Evolutionary conservation across 257 asterid genomes (phyloP).

Genomic region (Lantana camara): DNA sequence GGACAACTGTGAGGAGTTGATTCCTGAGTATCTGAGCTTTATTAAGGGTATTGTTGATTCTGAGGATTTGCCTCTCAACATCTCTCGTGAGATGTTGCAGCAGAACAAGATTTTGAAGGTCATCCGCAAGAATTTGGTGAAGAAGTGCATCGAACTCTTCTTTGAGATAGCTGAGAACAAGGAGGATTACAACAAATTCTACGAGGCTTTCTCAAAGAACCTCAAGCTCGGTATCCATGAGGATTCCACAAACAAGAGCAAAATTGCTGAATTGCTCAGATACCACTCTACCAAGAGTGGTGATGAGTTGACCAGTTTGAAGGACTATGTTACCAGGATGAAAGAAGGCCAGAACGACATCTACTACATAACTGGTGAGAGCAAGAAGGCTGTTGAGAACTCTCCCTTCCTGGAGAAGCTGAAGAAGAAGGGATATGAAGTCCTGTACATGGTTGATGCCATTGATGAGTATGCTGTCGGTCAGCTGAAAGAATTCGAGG

Average conservation of each 20-base stretch:
- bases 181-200: conserved; percentile 67
- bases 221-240: conserved; percentile 69
- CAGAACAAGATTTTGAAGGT: conserved; percentile 73
- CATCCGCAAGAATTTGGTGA: conserved; percentile 71
- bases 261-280: conserved; percentile 56
- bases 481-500: conserved; percentile 65
- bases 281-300: conserved; percentile 72
- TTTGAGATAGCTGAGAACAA: conserved; percentile 69
- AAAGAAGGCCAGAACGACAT: conserved; percentile 67
- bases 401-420: conserved; percentile 71
- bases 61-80: conserved; percentile 71
- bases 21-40: conserved; percentile 62
- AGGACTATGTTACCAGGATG: conserved; percentile 75
- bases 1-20: conserved; percentile 71
- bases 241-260: conserved; percentile 59
- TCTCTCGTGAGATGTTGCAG: conserved; percentile 61
- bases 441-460: conserved; percentile 73
- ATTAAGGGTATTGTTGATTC: conserved; percentile 71
- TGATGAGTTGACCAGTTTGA: conserved; percentile 65
- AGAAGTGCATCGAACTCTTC: conserved; percentile 74
- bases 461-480: conserved; percentile 69
- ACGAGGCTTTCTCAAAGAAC: conserved; percentile 68
- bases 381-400: conserved; percentile 78
- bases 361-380: conserved; percentile 67
- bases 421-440: conserved; percentile 70